Conservation (phyloP, 257 asterid genomes). For the Schizonepeta tenuifolia region DNA sequence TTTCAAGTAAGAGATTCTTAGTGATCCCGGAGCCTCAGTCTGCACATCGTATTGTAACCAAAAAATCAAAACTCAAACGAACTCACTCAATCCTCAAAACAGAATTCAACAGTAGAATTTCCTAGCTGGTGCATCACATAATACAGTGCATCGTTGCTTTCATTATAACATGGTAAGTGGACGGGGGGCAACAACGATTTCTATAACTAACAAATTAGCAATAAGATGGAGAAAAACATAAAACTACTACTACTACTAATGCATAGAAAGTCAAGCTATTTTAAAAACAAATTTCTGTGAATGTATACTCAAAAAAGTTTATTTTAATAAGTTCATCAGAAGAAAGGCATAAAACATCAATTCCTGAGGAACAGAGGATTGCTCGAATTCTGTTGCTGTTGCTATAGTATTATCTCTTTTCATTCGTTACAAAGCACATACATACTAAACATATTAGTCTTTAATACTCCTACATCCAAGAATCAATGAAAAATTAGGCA, state of each 20-base stretch:
- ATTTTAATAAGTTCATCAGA: too few species aligned
- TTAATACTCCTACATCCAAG: too few species aligned
- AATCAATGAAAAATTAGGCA: too few species aligned
- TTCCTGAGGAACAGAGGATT: too few species aligned
- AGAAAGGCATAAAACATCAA: too few species aligned
- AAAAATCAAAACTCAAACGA: constrained; percentile 12
- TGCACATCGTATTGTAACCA: constrained; percentile 41
- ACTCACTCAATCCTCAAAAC: constrained; percentile 6
- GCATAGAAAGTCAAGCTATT: background rate
- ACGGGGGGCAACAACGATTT: background rate
- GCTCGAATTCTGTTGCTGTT: too few species aligned
- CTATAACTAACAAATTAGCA: background rate
- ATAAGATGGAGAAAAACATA: background rate
- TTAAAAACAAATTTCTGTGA: too few species aligned
- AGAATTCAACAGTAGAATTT: background rate
- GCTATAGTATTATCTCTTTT: too few species aligned
- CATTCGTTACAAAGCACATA: too few species aligned
- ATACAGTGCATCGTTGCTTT: background rate
- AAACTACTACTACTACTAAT: background rate
- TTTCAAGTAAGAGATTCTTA: constrained; percentile 58
- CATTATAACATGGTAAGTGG: background rate
- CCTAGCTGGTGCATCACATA: background rate
- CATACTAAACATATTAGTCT: too few species aligned
- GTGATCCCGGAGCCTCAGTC: constrained; percentile 97
- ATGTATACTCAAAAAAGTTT: too few species aligned